Conservation (phyloP, 2,329 filamentous ascomycete species). For the Emmonsia crescens region DNA sequence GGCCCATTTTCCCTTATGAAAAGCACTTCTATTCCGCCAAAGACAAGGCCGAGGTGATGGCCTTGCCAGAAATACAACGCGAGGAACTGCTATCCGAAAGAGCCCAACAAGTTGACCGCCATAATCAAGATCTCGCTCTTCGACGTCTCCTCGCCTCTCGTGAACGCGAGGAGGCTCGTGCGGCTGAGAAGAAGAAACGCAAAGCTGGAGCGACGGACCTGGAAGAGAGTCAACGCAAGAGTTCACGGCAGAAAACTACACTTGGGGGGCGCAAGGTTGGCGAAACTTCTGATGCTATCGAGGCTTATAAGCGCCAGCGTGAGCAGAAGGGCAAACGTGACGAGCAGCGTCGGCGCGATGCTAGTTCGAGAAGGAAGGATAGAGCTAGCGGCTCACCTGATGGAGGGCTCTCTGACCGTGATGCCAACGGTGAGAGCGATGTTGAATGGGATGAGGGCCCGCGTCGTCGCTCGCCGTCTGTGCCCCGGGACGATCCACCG, state of each 20-base stretch:
- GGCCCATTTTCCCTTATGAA: constrained; percentile 66
- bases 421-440: constrained; percentile 64
- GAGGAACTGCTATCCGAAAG: constrained; percentile 86
- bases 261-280: constrained; percentile 55
- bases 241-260: constrained; percentile 59
- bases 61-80: constrained; percentile 78
- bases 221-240: constrained; percentile 66
- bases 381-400: constrained; percentile 53
- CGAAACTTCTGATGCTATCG: constrained; percentile 62
- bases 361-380: constrained; percentile 39
- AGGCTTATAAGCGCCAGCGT: constrained; percentile 52
- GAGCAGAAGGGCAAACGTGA: constrained; percentile 46
- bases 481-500: constrained; percentile 54
- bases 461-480: constrained; percentile 39
- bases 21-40: constrained; percentile 66
- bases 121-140: constrained; percentile 70
- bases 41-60: constrained; percentile 70
- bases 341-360: constrained; percentile 36
- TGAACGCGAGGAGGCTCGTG: constrained; percentile 49
- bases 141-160: constrained; percentile 63
- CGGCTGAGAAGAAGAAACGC: constrained; percentile 49
- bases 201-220: constrained; percentile 70
- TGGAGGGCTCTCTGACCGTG: constrained; percentile 49
- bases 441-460: constrained; percentile 60
- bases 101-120: constrained; percentile 67